These are phyloP conservation scores for Chlamydomonas eustigma DNA, from an alignment of 139 green algal genomes.

Conservation along the genomic window DNA sequence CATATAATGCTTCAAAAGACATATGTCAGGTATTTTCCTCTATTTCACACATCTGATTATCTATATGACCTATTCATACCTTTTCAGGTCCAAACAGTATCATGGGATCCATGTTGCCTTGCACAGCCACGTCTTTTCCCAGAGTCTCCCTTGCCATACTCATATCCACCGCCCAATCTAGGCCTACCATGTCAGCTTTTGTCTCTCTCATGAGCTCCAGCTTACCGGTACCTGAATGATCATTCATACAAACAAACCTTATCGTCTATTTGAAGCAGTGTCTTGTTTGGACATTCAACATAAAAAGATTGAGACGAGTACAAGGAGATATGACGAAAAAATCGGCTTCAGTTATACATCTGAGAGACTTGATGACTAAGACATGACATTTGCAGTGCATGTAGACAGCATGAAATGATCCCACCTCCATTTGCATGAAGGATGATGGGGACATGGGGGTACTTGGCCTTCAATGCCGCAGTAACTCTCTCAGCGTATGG, in stretches of 20 bases:
- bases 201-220: constrained; percentile 56
- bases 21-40: too few relatives aligned
- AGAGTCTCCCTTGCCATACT: constrained; percentile 54
- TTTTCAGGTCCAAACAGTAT: constrained; percentile 79
- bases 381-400: too few relatives aligned
- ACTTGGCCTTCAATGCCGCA: constrained; percentile 52
- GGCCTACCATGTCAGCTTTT: constrained; percentile 80
- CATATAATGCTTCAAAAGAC: too few relatives aligned
- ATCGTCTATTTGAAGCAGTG: too few relatives aligned
- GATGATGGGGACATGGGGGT: constrained; percentile 89
- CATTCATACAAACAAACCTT: too few relatives aligned
- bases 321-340: too few relatives aligned
- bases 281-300: too few relatives aligned
- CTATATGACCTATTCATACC: neutral
- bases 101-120: constrained; percentile 93
- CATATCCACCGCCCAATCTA: constrained; percentile 90
- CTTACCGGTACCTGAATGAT: constrained; percentile 75
- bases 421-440: constrained; percentile 94
- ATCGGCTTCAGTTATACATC: too few relatives aligned
- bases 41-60: too few relatives aligned
- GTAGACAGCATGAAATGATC: too few relatives aligned
- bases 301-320: too few relatives aligned
- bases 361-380: too few relatives aligned
- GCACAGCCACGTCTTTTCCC: constrained; percentile 42
- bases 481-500: constrained; percentile 90